These are phyloP conservation scores for Neocucurbitaria cava DNA, from an alignment of 2,329 filamentous ascomycete species.

Conservation along the genomic window DNA sequence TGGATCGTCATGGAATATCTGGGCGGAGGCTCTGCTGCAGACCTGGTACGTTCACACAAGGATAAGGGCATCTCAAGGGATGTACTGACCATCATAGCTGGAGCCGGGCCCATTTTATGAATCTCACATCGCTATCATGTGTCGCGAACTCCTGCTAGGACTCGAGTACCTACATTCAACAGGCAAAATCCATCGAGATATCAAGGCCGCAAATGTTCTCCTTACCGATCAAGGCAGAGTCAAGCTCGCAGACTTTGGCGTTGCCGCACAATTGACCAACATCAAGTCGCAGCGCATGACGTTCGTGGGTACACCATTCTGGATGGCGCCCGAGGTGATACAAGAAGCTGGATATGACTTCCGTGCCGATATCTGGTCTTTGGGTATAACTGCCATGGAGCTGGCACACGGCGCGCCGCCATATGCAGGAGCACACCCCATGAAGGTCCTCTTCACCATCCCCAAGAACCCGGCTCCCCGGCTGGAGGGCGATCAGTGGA, in stretches of 20 bases:
- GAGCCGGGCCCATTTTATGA: slow-evolving; percentile 91
- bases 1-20: slow-evolving; percentile 99
- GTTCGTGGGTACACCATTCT: slow-evolving; percentile 90
- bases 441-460: slow-evolving; percentile 97
- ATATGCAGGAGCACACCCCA: slow-evolving; percentile 94
- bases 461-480: slow-evolving; percentile 87
- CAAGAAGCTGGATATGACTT: slow-evolving; percentile 97
- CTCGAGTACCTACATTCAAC: slow-evolving; percentile 93
- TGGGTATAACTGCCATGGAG: slow-evolving; percentile 93
- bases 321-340: slow-evolving; percentile 99
- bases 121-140: slow-evolving; percentile 90
- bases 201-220: slow-evolving; percentile 96
- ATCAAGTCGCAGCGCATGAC: slow-evolving; percentile 98
- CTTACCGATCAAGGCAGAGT: slow-evolving; percentile 89
- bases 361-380: slow-evolving; percentile 96
- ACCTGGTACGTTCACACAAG: slow-evolving; percentile 68
- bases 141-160: slow-evolving; percentile 86
- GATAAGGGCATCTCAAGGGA: background rate
- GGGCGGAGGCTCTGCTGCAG: slow-evolving; percentile 92
- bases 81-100: slow-evolving; percentile 62
- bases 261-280: slow-evolving; percentile 94
- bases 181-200: slow-evolving; percentile 95
- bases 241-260: slow-evolving; percentile 96
- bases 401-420: slow-evolving; percentile 91
- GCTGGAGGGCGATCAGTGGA: slow-evolving; percentile 81